phyloP scores from a whole-genome alignment of 139 green algal species.

The Chlamydomonas eustigma region DNA sequence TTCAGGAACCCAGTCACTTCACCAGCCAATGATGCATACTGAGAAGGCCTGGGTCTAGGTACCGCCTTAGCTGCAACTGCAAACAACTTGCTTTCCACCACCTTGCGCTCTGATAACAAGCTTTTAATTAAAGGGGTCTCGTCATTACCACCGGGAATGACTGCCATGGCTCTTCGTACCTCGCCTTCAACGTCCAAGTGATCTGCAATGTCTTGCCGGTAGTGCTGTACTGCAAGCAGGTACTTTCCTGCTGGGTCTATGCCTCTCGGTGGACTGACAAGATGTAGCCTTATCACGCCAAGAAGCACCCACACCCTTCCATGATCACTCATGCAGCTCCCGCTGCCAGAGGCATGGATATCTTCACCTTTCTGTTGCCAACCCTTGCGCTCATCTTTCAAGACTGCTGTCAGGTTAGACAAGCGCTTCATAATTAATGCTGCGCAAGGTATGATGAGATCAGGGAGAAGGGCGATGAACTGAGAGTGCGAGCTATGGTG shows the following conservation, averaged over 20 bases:
- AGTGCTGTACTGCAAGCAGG: constrained; percentile 37
- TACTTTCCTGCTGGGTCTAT: constrained; percentile 78
- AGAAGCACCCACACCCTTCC: constrained; percentile 75
- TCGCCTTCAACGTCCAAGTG: constrained; percentile 45
- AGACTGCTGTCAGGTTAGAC: background rate
- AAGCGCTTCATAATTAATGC: background rate
- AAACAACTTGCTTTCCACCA: background rate
- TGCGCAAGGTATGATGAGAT: constrained; percentile 21
- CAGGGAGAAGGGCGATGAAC: background rate
- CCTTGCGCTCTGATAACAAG: constrained; percentile 11
- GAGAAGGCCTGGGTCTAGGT: constrained; percentile 63
- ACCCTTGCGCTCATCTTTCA: no score
- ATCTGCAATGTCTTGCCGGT: constrained; percentile 27
- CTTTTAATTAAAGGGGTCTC: constrained; percentile 39
- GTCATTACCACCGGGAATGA: constrained; percentile 53
- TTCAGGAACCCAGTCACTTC: constrained; percentile 43
- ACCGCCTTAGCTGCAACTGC: constrained; percentile 29
- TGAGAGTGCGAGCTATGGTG: background rate
- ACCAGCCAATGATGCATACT: constrained; percentile 57
- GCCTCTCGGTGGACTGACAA: constrained; percentile 63
- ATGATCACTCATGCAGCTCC: constrained; percentile 9
- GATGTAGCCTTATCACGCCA: constrained; percentile 71
- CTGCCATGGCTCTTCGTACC: constrained; percentile 42
- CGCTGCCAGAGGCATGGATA: background rate
- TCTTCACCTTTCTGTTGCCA: background rate